Base-by-base conservation (phyloP, 768 basidiomycete genomes). In the Tylopilus balloui region DNA sequence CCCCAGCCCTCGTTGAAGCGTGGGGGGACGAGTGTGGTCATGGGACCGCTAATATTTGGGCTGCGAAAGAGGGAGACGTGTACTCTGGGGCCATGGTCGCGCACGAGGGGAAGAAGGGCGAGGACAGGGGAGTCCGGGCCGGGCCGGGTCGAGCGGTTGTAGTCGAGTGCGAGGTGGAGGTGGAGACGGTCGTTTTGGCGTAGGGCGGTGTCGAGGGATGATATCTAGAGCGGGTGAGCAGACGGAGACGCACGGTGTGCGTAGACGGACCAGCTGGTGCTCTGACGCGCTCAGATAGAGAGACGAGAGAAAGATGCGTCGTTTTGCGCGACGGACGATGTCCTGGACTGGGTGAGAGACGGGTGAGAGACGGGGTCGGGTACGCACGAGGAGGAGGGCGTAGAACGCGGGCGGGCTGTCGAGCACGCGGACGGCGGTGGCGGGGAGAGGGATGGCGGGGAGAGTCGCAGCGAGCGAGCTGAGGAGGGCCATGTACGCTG, bases 1-100 rank as follows among this genome's bases (percentile, higher is more conserved):
- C 94, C 95, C 89, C 93, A 98, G 2, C 94, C 96, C 70, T 99
- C 96, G 59, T 99, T 95, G 69, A 92, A 96, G 46, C 96, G 77
- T 20, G 88, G 85, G 7, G 96, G 96, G 7, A 97, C 84, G 24
- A 95, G 52, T 47, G 75, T 78, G 25, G 88, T 80, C 65, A 89
- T 74, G 23, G 89, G 50, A 1, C 89, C 87, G 15, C 81, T 76
- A 24, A 97, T 75, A 44, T 82, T 88, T 0, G 96, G 95, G 60
- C 90, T 92, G 40, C 90, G 81, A 58, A 92, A 99, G 54, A 98
- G 75, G 31, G 83, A 81, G 9, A 95, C 73, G 50, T 83, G 81
- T 9, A 92, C 83, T 38, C 88, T 78, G 15, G 79, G 69, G 0
- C 85, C 86, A 66, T 86, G 88, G 32, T 80, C 73, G n/a, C 77